Conservation (phyloP, 371 early-diverging fungal species). For the Mucor piriformis region DNA sequence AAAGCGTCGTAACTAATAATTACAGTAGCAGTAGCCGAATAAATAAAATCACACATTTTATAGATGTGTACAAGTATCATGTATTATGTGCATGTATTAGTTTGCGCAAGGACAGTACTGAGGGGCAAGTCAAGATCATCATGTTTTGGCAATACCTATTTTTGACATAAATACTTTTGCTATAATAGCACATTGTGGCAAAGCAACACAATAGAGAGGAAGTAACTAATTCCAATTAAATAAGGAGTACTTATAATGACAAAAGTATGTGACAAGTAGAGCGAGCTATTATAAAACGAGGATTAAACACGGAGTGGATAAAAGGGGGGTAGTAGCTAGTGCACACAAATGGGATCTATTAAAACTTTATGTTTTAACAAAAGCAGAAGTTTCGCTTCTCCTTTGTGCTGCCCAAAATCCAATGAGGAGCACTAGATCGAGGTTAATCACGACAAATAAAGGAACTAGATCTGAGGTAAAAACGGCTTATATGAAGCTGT, state of each 20-base stretch:
- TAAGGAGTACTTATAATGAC: neutral
- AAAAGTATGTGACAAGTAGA: neutral
- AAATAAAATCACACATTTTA: no score
- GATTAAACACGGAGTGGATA: neutral
- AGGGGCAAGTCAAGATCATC: conserved; percentile 3
- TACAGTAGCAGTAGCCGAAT: neutral
- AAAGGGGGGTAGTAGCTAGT: neutral
- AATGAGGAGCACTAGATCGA: neutral
- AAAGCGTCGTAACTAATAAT: neutral
- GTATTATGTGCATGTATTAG: neutral
- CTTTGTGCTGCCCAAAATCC: neutral
- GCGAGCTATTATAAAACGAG: neutral
- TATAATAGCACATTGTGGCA: neutral
- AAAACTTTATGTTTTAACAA: neutral
- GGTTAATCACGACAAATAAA: neutral
- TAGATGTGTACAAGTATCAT: neutral
- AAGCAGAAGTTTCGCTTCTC: neutral
- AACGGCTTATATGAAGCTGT: neutral
- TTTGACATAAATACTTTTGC: neutral
- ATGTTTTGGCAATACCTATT: neutral
- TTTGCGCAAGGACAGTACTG: neutral
- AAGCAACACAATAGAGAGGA: neutral
- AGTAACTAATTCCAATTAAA: neutral
- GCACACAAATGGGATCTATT: neutral
- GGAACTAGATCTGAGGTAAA: neutral